phyloP scores from a whole-genome alignment of 75 land plant species.

The Pinus taeda region DNA sequence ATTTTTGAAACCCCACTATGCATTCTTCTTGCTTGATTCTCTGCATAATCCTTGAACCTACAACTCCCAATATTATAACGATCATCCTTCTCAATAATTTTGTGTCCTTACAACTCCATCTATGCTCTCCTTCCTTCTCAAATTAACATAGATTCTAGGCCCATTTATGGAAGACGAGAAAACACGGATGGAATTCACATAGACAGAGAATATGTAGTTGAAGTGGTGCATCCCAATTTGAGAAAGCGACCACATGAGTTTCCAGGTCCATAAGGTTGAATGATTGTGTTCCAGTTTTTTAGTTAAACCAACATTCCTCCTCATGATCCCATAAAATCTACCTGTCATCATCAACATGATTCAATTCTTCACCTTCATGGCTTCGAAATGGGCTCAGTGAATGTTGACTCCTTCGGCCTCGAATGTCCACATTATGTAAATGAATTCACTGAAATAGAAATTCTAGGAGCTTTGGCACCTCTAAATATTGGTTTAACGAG shows the following conservation, averaged over 20 bases:
- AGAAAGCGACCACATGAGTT: conserved; percentile 83
- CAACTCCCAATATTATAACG: not conserved
- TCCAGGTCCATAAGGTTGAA: conserved; percentile 90
- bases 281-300: conserved; percentile 16
- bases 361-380: no score
- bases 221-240: conserved; percentile 76
- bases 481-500: not conserved
- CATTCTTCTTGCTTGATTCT: no score
- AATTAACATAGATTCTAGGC: conserved; percentile 64
- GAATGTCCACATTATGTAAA: not conserved
- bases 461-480: not conserved
- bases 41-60: conserved; percentile 10
- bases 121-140: conserved; percentile 65
- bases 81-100: no score
- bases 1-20: no score
- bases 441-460: no score
- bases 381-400: not conserved
- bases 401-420: not conserved
- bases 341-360: not conserved
- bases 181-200: conserved; percentile 68
- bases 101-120: conserved; percentile 48
- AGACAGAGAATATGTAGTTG: conserved; percentile 71
- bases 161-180: conserved; percentile 87
- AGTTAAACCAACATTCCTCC: no score
- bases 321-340: conserved; percentile 4